phyloP scores from a whole-genome alignment of 176 grass and related monocot species.

The Triticum timopheevii region DNA sequence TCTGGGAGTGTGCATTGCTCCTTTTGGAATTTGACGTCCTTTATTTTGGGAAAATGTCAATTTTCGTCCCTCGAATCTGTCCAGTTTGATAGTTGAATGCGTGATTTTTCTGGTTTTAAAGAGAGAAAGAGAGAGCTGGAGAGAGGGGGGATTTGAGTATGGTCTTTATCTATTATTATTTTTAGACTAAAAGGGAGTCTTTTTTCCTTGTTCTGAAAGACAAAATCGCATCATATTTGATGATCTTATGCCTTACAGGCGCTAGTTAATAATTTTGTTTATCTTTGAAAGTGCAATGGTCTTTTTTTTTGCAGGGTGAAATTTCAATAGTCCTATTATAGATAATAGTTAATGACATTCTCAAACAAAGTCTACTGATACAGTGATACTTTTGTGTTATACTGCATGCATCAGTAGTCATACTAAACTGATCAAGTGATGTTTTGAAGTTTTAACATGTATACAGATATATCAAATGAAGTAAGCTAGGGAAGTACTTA shows the following conservation, averaged over 20 bases:
- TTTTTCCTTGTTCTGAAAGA: too few relatives aligned
- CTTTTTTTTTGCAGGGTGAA: neutral
- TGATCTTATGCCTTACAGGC: conserved; percentile 12
- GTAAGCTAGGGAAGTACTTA: conserved; percentile 2
- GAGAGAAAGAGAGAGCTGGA: too few relatives aligned
- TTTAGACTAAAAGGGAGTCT: too few relatives aligned
- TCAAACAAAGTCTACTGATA: neutral
- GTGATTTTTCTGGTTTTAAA: neutral
- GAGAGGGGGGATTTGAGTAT: too few relatives aligned
- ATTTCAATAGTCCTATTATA: neutral
- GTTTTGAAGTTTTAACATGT: conserved; percentile 1
- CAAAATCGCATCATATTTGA: neutral
- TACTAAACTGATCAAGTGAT: neutral
- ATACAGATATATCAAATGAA: neutral
- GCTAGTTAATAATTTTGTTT: neutral
- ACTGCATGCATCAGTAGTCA: neutral
- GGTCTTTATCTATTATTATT: too few relatives aligned
- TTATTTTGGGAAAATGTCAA: neutral
- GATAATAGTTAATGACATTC: neutral
- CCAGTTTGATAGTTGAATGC: neutral
- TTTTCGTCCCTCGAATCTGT: neutral
- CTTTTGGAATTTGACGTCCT: conserved; percentile 14
- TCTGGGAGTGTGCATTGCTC: neutral
- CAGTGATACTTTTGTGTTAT: neutral
- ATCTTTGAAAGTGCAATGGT: neutral